phyloP scores from a whole-genome alignment of 202 grass and related monocot genomes.

The Zizania palustris region DNA sequence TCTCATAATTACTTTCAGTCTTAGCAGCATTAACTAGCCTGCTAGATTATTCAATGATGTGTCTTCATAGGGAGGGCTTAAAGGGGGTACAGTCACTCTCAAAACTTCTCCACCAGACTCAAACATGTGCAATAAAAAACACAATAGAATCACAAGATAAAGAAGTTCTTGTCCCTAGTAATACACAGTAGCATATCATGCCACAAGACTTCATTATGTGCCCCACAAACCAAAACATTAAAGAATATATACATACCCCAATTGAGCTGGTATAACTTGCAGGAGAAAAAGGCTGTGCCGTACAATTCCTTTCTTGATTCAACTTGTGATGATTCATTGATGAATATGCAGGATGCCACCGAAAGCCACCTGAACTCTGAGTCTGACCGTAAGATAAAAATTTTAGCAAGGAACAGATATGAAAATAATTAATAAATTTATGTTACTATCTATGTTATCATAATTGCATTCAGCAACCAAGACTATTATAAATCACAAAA shows the following conservation, averaged over 20 bases:
- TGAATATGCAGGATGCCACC: conserved; percentile 46
- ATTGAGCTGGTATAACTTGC: conserved; percentile 70
- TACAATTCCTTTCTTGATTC: conserved; percentile 46
- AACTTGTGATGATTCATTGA: conserved; percentile 51
- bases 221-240: conserved; percentile 14
- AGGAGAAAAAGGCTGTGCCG: conserved; percentile 55
- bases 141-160: conserved; percentile 22
- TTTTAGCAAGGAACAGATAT: conserved; percentile 35
- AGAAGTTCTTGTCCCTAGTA: background rate
- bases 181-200: background rate
- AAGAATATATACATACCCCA: conserved; percentile 38
- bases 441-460: background rate
- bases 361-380: conserved; percentile 55
- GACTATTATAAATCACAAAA: conserved; percentile 9
- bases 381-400: conserved; percentile 38
- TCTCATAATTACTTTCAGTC: background rate
- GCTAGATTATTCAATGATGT: background rate
- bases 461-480: background rate
- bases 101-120: conserved; percentile 15
- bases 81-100: conserved; percentile 5
- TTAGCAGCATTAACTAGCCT: background rate
- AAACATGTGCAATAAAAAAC: conserved; percentile 8
- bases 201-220: background rate
- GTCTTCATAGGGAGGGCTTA: background rate
- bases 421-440: background rate